Evolutionary conservation across 192 early-diverging fungal species (phyloP).

Genomic region (Entomortierella parvispora): DNA sequence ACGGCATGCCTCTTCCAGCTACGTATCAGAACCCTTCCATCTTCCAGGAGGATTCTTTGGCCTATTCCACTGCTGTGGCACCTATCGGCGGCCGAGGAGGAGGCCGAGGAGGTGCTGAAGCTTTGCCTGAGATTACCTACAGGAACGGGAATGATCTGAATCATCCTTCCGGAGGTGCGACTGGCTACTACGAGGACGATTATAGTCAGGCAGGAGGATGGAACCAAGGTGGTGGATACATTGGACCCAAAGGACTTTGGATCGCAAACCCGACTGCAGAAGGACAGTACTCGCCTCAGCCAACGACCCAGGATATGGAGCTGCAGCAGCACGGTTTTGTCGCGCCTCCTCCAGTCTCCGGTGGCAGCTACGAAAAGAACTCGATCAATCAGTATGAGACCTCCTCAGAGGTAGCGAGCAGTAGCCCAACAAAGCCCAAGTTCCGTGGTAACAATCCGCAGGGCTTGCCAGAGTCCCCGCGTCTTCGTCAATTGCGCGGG

Average conservation of each 20-base stretch:
- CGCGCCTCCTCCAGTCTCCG: background rate
- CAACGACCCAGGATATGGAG: constrained; percentile 13
- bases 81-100: background rate
- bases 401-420: constrained; percentile 18
- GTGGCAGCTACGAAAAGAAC: constrained; percentile 32
- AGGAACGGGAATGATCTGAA: constrained; percentile 37
- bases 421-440: constrained; percentile 21
- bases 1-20: constrained; percentile 20
- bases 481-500: constrained; percentile 34
- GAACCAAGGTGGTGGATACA: constrained; percentile 26
- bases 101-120: constrained; percentile 25
- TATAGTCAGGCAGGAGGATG: constrained; percentile 26
- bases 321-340: constrained; percentile 1
- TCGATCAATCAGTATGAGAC: constrained; percentile 35
- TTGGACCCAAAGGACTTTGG: constrained; percentile 44
- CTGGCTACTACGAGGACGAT: constrained; percentile 39
- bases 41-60: constrained; percentile 43
- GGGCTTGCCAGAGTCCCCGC: constrained; percentile 34
- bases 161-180: constrained; percentile 21
- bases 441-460: constrained; percentile 44
- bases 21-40: constrained; percentile 45
- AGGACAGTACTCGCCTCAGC: constrained; percentile 16
- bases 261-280: constrained; percentile 38
- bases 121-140: constrained; percentile 46
- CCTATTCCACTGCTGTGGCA: constrained; percentile 4